Percentiles rank a stretch among this genome's conserved stretches.
Evolutionary conservation across 2,329 filamentous ascomycete genomes (phyloP).

Genomic region (Colletotrichum sp.): DNA sequence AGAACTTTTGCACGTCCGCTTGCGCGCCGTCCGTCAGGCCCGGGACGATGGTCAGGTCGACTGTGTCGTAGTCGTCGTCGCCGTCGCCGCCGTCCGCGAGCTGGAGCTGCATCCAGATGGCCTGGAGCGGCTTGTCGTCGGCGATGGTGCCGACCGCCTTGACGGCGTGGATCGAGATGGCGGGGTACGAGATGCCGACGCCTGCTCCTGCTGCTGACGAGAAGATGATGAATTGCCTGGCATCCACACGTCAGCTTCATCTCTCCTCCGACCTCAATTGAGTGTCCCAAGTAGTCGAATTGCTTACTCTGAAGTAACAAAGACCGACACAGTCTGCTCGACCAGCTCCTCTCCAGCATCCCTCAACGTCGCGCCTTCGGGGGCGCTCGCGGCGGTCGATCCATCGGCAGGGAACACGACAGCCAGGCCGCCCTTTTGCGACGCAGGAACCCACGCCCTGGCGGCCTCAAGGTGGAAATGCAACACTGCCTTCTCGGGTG

Average conservation of each 20-base stretch:
- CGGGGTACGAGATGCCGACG: slow-evolving; percentile 74
- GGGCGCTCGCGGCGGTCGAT: slow-evolving; percentile 32
- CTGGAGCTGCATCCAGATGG: slow-evolving; percentile 73
- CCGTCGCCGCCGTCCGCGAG: slow-evolving; percentile 60
- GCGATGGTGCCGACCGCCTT: slow-evolving; percentile 57
- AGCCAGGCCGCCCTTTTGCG: slow-evolving; percentile 59
- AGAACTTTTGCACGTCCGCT: slow-evolving; percentile 53
- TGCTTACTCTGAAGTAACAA: slow-evolving; percentile 62
- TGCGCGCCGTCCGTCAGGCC: slow-evolving; percentile 28
- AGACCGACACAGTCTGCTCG: slow-evolving; percentile 59
- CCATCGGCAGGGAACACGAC: slow-evolving; percentile 56
- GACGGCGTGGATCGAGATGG: slow-evolving; percentile 77
- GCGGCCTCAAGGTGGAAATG: slow-evolving; percentile 65
- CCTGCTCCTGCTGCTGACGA: slow-evolving; percentile 62
- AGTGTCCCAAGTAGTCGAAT: not conserved
- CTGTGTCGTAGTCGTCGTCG: slow-evolving; percentile 64
- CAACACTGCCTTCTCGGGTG: slow-evolving; percentile 72
- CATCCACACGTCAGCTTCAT: not conserved
- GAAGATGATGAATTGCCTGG: slow-evolving; percentile 63
- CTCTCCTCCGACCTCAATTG: not conserved
- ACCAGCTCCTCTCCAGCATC: slow-evolving; percentile 38
- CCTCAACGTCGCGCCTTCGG: slow-evolving; percentile 36
- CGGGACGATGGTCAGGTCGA: slow-evolving; percentile 73
- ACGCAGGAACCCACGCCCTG: slow-evolving; percentile 61
- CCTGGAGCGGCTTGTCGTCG: slow-evolving; percentile 42